Base-by-base conservation (phyloP, 2,329 filamentous ascomycete genomes). In the Ambrosiella cleistominuta region DNA sequence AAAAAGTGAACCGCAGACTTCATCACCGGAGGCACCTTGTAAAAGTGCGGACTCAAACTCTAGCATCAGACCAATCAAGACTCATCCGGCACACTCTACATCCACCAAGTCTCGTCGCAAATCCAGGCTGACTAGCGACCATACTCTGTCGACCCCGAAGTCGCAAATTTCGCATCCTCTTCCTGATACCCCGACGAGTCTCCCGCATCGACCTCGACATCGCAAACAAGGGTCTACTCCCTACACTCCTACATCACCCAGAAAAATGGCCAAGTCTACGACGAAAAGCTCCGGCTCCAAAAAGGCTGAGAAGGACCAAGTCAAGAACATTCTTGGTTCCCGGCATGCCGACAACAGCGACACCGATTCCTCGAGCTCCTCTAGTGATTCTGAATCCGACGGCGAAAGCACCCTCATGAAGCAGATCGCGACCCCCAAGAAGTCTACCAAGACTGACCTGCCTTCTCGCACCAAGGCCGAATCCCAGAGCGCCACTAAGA, bases 381-480 rank as follows among this genome's bases (percentile, higher is more conserved):
- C 68, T 38, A 68, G 66, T 42, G 66, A 67, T 47, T 64, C 65
- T 36, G 64, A 66, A 8, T 62, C 63, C 36, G 63, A 65, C 38
- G 61, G 62, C 57, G 61, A 63, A 53, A 12, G 36, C 59, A 58
- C 45, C 36, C 52, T 61, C 8, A 56, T 61, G 27, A 61, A 61
- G 53, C 56, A 61, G 56, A 58, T 51, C 40, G 62, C 62, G 19
- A 49, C 61, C 27, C 39, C 62, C 37, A 65, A 66, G 44, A 53
- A 62, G 38, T 50, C 55, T 13, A 60, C 62, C 39, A 57, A 61
- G 42, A 60, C 64, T 51, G 61, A 61, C 9, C 42, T 60, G 7
- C 47, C 56, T 7, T 57, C 61, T 13, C 53, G 40, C 19, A 19
- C 57, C 42, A 61, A 61, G 57, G 35, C 55, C 19, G 15, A 15